These are phyloP conservation scores for Cystoisospora suis DNA, from an alignment of 169 alveolate genomes.

Conservation along the genomic window DNA sequence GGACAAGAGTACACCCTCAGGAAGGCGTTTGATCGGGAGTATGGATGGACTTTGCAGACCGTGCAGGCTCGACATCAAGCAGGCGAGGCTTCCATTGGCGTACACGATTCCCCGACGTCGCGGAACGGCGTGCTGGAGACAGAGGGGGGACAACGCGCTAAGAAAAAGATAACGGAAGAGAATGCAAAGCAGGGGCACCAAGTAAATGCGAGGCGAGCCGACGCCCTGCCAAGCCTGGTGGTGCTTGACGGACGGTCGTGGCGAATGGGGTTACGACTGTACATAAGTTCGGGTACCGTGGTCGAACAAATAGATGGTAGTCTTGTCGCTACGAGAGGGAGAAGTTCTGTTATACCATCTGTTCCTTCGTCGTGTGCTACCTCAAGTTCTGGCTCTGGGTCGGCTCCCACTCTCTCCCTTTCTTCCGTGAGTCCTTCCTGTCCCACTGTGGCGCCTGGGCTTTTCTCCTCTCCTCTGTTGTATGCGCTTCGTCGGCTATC, in stretches of 20 bases:
- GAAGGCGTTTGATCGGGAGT: too few relatives aligned
- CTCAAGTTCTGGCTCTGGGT: not conserved
- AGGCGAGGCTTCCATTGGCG: too few relatives aligned
- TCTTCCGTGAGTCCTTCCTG: not conserved
- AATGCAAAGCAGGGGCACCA: too few relatives aligned
- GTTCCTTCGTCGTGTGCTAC: not conserved
- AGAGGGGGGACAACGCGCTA: not conserved
- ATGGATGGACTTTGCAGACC: too few relatives aligned
- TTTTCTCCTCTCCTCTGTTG: not conserved
- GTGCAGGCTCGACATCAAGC: too few relatives aligned
- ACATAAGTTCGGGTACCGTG: not conserved
- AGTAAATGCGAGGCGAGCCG: too few relatives aligned
- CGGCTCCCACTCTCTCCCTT: not conserved
- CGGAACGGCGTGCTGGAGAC: not conserved
- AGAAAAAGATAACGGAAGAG: too few relatives aligned
- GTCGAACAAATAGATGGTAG: not conserved
- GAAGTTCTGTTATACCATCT: not conserved
- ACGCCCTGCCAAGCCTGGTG: not conserved
- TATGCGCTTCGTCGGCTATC: not conserved
- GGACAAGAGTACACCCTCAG: too few relatives aligned
- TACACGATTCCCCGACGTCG: too few relatives aligned
- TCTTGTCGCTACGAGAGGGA: not conserved
- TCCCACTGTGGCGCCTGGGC: not conserved
- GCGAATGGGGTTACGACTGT: conserved; percentile 28
- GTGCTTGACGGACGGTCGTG: conserved; percentile 1